Evolutionary conservation across 306 rosid species (phyloP).

Genomic region (Acmispon strigosus): DNA sequence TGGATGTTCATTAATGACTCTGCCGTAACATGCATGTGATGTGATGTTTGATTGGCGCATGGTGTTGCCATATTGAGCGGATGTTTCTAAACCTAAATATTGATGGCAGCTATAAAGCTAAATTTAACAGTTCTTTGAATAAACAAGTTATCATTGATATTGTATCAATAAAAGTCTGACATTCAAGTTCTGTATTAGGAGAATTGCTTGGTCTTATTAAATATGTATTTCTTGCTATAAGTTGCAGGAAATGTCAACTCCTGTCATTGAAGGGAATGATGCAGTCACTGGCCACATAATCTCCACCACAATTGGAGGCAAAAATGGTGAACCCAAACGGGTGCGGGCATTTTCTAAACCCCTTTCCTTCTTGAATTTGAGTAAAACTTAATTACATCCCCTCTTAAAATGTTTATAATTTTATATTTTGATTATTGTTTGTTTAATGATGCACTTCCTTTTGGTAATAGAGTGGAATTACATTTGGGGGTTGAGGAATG

Average conservation of each 20-base stretch:
- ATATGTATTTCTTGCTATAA: slow-evolving; percentile 1
- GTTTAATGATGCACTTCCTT: background rate
- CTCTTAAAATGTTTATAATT: background rate
- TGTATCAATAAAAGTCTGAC: slow-evolving; percentile 3
- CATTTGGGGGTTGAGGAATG: background rate
- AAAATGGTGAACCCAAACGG: slow-evolving; percentile 85
- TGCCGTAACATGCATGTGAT: background rate
- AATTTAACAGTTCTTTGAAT: background rate
- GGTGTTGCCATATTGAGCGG: background rate
- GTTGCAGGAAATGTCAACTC: slow-evolving; percentile 73
- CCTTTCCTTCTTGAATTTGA: background rate
- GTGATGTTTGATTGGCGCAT: background rate
- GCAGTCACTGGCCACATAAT: slow-evolving; percentile 89
- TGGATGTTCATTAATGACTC: background rate
- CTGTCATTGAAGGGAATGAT: slow-evolving; percentile 70
- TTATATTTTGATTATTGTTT: background rate
- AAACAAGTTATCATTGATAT: background rate
- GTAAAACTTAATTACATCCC: background rate
- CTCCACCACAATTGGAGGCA: slow-evolving; percentile 88
- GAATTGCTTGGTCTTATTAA: background rate
- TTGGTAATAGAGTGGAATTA: background rate
- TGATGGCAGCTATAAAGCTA: background rate
- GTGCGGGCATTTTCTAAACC: slow-evolving; percentile 28
- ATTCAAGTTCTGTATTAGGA: background rate
- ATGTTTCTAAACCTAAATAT: background rate